Evolutionary conservation across 1,139 yeast genomes (phyloP), one percentile per base, ranked within the genome.

Genomic region (Pichia sorboxylosa): DNA sequence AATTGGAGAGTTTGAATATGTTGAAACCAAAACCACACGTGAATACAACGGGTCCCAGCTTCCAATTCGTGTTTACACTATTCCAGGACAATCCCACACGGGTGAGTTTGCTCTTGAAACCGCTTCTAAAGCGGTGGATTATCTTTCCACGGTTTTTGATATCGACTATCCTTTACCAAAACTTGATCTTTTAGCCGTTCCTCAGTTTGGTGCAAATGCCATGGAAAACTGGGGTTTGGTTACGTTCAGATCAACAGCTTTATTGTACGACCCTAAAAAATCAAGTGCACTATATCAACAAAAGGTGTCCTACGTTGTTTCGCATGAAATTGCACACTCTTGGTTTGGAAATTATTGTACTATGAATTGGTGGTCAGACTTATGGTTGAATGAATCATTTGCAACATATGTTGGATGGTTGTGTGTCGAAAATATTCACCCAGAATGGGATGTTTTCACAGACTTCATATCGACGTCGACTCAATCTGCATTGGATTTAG

Each of bases 291-390:
- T 57, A 31, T 64, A 66, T 33, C 57, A 64, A 41, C 65, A 67
- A 48, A 66, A 66, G 45, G 75, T 71, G 24, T 66, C 75, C 10
- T 72, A 71, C 41, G 76, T 71, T 28, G 72, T 71, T 18, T 66
- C 71, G 44, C 78, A 71, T 48, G 78, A 71, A 50, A 55, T 70
- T 41, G 76, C 77, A n/a, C 78, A 71, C 54, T 76, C 72, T 47
- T 71, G 77, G 77, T 71, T 71, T 45, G 78, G 78, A 39, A 66
- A 71, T 46, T 64, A 68, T 51, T 74, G 70, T 36, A 71, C 78
- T 29, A 71, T 71, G 77, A 64, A 69, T 44, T 71, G 70, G 65
- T 71, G 78, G 78, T 73, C 72, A 38, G 77, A 70, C 37, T 58
- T 71, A 42, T 71, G 77, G 77, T 61, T 71, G 38, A 71, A 71